Conservation (phyloP, 2,329 filamentous ascomycete species). For the Emericellopsis cladophorae region DNA sequence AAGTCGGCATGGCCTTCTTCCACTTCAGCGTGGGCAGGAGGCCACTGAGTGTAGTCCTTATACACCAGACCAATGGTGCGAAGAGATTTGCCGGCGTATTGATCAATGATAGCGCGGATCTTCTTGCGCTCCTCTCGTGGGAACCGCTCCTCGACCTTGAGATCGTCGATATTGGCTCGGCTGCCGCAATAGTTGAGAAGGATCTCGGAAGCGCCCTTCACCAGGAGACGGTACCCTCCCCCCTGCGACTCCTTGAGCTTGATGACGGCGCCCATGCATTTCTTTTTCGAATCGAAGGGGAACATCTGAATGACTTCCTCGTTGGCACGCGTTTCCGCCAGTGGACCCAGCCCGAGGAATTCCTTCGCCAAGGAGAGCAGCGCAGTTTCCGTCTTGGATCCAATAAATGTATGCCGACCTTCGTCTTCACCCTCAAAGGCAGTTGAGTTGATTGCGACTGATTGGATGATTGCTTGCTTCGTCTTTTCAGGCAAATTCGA, state of each 20-base stretch:
- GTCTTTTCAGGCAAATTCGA: conserved; percentile 9
- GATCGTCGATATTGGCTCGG: conserved; percentile 27
- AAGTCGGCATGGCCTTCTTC: conserved; percentile 48
- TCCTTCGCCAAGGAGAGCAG: conserved; percentile 36
- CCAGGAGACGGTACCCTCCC: conserved; percentile 32
- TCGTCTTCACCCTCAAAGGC: conserved; percentile 39
- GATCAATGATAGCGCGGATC: conserved; percentile 40
- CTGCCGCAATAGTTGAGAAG: conserved; percentile 32
- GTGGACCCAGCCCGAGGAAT: conserved; percentile 32
- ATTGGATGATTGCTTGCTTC: conserved; percentile 25
- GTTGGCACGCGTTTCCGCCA: conserved; percentile 31
- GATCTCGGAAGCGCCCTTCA: conserved; percentile 46
- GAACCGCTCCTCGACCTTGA: conserved; percentile 14
- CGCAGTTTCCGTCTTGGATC: conserved; percentile 45
- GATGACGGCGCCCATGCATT: conserved; percentile 44
- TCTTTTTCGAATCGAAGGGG: conserved; percentile 40
- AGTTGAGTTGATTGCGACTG: conserved; percentile 43
- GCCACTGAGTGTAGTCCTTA: conserved; percentile 60
- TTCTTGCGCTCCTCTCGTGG: conserved; percentile 34
- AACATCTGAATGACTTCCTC: conserved; percentile 35
- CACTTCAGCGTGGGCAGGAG: conserved; percentile 48
- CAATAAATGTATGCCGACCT: conserved; percentile 31
- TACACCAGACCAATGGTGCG: conserved; percentile 65
- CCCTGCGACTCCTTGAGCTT: conserved; percentile 23
- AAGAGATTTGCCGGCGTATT: conserved; percentile 52